A percentile compares a stretch with the other conserved stretches of the same genome.
Evolutionary conservation across 768 basidiomycete genomes (phyloP).

Genomic region (Gloeopeniophorella convolvens): DNA sequence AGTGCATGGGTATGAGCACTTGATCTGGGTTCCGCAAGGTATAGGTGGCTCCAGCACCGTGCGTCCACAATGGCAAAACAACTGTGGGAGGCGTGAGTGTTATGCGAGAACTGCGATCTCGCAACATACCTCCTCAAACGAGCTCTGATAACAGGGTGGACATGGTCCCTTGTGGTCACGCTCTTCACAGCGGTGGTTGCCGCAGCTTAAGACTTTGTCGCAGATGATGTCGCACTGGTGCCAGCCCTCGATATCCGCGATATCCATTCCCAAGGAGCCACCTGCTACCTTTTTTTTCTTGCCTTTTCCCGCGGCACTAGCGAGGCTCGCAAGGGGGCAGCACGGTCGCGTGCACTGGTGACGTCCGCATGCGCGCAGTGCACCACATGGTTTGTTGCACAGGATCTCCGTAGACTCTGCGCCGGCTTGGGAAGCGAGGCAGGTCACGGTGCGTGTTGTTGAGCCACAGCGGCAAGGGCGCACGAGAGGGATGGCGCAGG

Average conservation of each 20-base stretch:
- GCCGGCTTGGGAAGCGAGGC: slow-evolving; percentile 39
- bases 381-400: slow-evolving; percentile 76
- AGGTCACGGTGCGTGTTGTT: slow-evolving; percentile 49
- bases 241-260: slow-evolving; percentile 57
- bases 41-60: slow-evolving; percentile 87
- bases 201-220: slow-evolving; percentile 64
- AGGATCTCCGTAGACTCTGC: slow-evolving; percentile 46
- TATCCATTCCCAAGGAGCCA: slow-evolving; percentile 30
- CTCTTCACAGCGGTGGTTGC: slow-evolving; percentile 72
- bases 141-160: slow-evolving; percentile 76
- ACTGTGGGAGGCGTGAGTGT: slow-evolving; percentile 30
- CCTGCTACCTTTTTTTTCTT: slow-evolving; percentile 54
- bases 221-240: slow-evolving; percentile 85
- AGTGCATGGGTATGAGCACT: slow-evolving; percentile 76
- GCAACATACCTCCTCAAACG: slow-evolving; percentile 78
- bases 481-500: slow-evolving; percentile 63
- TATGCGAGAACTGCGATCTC: neutral
- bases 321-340: slow-evolving; percentile 77
- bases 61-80: slow-evolving; percentile 78
- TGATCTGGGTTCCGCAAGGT: slow-evolving; percentile 74
- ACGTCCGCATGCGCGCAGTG: slow-evolving; percentile 73
- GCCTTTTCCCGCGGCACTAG: slow-evolving; percentile 42
- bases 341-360: slow-evolving; percentile 84
- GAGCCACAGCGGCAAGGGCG: slow-evolving; percentile 85
- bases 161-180: slow-evolving; percentile 82